phyloP scores from a whole-genome alignment of 1,139 yeast species.

The Suhomyces terraborum region DNA sequence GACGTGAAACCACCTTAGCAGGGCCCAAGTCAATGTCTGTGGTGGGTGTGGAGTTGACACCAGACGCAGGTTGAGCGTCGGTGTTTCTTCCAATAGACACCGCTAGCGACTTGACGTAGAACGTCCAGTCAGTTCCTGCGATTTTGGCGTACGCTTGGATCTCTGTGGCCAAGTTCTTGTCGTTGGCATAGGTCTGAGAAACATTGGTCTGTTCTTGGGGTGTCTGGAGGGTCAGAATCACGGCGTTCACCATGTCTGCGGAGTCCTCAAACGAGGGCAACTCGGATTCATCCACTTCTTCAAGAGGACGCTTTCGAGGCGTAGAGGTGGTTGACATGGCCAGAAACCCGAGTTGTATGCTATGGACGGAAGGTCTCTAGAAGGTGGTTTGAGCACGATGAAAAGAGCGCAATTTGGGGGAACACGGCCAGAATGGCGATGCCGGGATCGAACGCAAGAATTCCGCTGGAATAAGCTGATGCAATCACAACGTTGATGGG shows the following conservation, averaged over 20 bases:
- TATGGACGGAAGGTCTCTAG: background rate
- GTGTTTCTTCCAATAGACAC: constrained; percentile 87
- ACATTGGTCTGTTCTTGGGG: constrained; percentile 57
- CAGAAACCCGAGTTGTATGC: background rate
- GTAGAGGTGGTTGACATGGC: constrained; percentile 22
- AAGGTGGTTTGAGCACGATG: background rate
- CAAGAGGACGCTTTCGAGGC: constrained; percentile 34
- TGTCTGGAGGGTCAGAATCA: constrained; percentile 47
- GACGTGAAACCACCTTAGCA: constrained; percentile 89
- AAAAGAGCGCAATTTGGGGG: background rate
- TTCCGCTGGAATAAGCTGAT: background rate
- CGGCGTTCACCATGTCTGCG: constrained; percentile 54
- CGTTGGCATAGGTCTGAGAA: constrained; percentile 57
- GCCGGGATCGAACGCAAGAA: constrained; percentile 1
- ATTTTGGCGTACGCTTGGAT: constrained; percentile 96
- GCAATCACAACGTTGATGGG: constrained; percentile 1
- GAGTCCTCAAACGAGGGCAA: constrained; percentile 49
- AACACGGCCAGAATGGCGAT: background rate
- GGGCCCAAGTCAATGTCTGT: constrained; percentile 95
- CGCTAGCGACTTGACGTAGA: constrained; percentile 78
- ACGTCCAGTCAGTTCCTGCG: constrained; percentile 94
- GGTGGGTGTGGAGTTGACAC: constrained; percentile 16
- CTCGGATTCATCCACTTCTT: constrained; percentile 27
- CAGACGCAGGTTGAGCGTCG: constrained; percentile 39
- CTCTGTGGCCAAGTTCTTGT: constrained; percentile 73